phyloP scores from a whole-genome alignment of 1,139 yeast species.

The Protomyces pachydermus region DNA sequence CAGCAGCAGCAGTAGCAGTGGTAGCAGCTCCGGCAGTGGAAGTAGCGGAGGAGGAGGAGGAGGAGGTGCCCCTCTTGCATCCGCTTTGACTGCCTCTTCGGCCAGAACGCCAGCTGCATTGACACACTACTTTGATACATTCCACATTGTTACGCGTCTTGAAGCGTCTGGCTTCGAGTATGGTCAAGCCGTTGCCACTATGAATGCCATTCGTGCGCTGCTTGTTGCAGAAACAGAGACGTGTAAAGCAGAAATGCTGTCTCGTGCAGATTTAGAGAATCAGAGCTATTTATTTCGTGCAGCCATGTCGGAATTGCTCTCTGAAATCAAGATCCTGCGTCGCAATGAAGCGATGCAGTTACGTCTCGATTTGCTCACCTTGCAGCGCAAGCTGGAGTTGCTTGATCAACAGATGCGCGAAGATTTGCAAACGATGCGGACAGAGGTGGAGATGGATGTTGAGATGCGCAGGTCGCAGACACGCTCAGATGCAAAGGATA shows the following conservation, averaged over 20 bases:
- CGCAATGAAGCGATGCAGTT: slow-evolving; percentile 66
- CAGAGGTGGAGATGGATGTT: slow-evolving; percentile 76
- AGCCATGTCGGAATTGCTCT: slow-evolving; percentile 80
- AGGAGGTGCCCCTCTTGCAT: neutral
- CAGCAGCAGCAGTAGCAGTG: neutral
- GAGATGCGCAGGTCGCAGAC: slow-evolving; percentile 85
- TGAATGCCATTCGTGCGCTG: slow-evolving; percentile 41
- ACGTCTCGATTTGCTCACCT: slow-evolving; percentile 59
- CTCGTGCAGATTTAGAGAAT: slow-evolving; percentile 33
- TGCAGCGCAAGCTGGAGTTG: slow-evolving; percentile 66
- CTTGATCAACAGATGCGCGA: slow-evolving; percentile 76
- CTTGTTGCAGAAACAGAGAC: slow-evolving; percentile 43
- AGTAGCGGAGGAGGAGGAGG: neutral
- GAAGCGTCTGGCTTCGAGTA: slow-evolving; percentile 42
- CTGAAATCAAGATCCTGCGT: slow-evolving; percentile 70
- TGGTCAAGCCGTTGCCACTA: slow-evolving; percentile 43
- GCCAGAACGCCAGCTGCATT: neutral
- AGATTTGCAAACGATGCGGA: slow-evolving; percentile 58
- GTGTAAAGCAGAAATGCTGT: slow-evolving; percentile 31
- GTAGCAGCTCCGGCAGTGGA: neutral
- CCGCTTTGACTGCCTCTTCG: neutral
- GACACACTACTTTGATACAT: slow-evolving; percentile 43
- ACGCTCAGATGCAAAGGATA: slow-evolving; percentile 64
- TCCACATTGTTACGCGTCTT: slow-evolving; percentile 40
- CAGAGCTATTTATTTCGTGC: slow-evolving; percentile 71